Evolutionary conservation across 1,284 basidiomycete genomes (phyloP).

Genomic region (Schizophyllum amplum): DNA sequence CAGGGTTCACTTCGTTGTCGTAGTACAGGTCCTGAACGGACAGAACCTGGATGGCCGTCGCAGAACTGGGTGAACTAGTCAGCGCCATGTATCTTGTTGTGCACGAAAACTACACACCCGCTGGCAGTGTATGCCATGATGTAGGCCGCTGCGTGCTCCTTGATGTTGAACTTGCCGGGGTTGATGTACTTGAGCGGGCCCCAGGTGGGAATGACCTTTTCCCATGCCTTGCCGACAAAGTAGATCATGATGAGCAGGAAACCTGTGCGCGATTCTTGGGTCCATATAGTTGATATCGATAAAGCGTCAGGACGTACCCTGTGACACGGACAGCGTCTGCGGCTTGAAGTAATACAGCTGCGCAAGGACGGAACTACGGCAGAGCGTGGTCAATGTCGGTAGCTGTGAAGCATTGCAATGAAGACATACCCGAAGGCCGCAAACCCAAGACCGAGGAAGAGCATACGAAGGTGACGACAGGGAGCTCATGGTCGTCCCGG

Average conservation of each 20-base stretch:
- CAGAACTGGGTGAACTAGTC: no score
- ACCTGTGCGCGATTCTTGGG: no score
- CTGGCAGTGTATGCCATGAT: slow-evolving; percentile 39
- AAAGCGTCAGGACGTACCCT: no score
- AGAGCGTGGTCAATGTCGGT: no score
- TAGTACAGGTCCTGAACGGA: slow-evolving; percentile 33
- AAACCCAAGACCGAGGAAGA: slow-evolving; percentile 1
- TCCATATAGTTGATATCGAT: no score
- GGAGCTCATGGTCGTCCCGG: slow-evolving; percentile 13
- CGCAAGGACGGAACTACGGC: slow-evolving; percentile 10
- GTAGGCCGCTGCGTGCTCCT: slow-evolving; percentile 14
- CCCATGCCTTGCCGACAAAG: slow-evolving; percentile 33
- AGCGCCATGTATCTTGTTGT: no score
- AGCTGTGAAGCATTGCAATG: slow-evolving; percentile 2
- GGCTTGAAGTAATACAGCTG: slow-evolving; percentile 15
- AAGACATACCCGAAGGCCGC: slow-evolving; percentile 9
- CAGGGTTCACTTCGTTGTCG: no score
- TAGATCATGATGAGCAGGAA: slow-evolving; percentile 13
- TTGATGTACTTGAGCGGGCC: slow-evolving; percentile 12
- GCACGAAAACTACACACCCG: no score
- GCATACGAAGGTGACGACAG: slow-evolving; percentile 13
- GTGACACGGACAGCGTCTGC: slow-evolving; percentile 12
- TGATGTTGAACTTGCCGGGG: slow-evolving; percentile 13
- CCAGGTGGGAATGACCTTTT: slow-evolving; percentile 7
- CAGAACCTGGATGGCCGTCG: slow-evolving; percentile 28